Percentiles rank a stretch among this genome's conserved stretches.
Evolutionary conservation across 2,329 filamentous ascomycete species (phyloP).

Genomic region (Xylariaceae sp.): DNA sequence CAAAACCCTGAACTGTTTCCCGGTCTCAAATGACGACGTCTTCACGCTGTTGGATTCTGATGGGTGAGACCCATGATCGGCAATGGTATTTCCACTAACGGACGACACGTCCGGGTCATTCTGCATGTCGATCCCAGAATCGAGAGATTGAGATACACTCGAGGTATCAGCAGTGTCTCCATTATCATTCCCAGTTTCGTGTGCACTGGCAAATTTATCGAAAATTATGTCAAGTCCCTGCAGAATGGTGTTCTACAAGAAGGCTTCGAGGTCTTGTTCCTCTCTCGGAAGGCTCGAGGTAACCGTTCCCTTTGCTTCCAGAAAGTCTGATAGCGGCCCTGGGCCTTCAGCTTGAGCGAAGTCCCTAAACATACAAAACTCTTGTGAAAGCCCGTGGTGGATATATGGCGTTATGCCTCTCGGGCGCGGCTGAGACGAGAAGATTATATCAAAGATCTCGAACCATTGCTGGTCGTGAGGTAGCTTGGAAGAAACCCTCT

Average conservation of each 20-base stretch:
- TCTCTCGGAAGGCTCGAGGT: constrained; percentile 7
- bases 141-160: too few relatives aligned
- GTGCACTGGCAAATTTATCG: constrained; percentile 13
- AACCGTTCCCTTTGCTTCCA: constrained; percentile 8
- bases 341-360: constrained; percentile 13
- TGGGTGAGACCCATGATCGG: too few relatives aligned
- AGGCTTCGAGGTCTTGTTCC: constrained; percentile 13
- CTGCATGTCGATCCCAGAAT: too few relatives aligned
- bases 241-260: constrained; percentile 9
- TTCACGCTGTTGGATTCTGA: too few relatives aligned
- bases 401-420: constrained; percentile 16
- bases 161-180: too few relatives aligned
- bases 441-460: constrained; percentile 23
- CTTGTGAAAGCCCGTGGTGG: constrained; percentile 16
- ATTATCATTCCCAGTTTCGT: too few relatives aligned
- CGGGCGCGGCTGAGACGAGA: constrained; percentile 15
- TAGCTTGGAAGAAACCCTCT: constrained; percentile 13
- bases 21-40: too few relatives aligned
- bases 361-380: constrained; percentile 15
- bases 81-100: too few relatives aligned
- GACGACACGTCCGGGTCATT: too few relatives aligned
- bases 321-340: constrained; percentile 9
- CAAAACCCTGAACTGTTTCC: too few relatives aligned
- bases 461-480: constrained; percentile 25
- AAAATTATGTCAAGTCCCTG: constrained; percentile 15